Evolutionary conservation across 805 yeast genomes (phyloP), one percentile per base, ranked within the genome.

Genomic region (Lachancea cidri): DNA sequence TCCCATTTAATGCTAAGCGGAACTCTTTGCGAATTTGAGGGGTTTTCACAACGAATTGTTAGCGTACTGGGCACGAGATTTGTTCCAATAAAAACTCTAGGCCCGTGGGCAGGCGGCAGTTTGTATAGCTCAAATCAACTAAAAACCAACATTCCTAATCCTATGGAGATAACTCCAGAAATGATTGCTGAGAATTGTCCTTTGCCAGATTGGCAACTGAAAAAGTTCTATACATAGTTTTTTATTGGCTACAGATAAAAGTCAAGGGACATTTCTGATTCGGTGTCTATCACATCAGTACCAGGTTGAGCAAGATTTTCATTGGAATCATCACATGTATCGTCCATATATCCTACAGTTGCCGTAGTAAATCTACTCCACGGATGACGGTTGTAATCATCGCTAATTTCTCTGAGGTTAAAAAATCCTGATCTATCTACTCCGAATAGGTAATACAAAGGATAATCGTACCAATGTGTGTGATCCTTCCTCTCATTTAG

Each of bases 401-500:
- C 43, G n/a, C 59, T 44, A 31, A 50, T 51, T 7, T 49, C 46
- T 20, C 44, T 42, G n/a, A 60, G 35, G 29, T 49, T 40, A 42
- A 54, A 60, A 38, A 43, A 60, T 2, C 60, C 59, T 4, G 37
- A 29, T 19, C 47, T 46, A 40, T 57, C 65, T 6, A 45, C 40
- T 5, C 58, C 59, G 15, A 56, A 53, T 5, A 54, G 11, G 33
- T 49, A 49, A 43, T 57, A 49, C 18, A 54, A 20, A n/a, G 54
- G 16, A 30, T 48, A 44, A 39, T 62, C 59, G 9, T 37, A 30
- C 25, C 33, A 33, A 2, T 40, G 39, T 1, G 54, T 33, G 11
- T 38, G 18, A 8, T 37, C 30, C 9, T 37, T 33, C 31, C 50
- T 33, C 35, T 58, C 60, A 17, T 48, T 42, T 33, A 45, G 50